Base-by-base conservation (phyloP, 768 basidiomycete species). In the Russula emetica region DNA sequence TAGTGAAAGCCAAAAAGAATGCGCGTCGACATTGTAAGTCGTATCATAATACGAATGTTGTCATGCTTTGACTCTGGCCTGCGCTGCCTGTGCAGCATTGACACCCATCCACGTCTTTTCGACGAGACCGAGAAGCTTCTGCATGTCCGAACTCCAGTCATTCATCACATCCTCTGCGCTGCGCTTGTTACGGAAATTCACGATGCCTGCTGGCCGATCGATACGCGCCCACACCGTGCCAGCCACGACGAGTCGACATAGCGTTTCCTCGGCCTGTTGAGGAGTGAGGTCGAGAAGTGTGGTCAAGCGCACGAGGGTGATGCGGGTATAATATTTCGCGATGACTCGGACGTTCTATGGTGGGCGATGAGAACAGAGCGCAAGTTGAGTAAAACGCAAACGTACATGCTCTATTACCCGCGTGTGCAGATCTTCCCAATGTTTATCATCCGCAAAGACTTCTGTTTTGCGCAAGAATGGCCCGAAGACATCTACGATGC, bases 61-160 rank as follows among this genome's bases (percentile, higher is more conserved):
- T 70, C 74, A 79, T 69, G 77, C 77, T 66, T 80, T 82, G 66
- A 78, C 77, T 64, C 85, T 80, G 55, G 88, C 85, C 69, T 90
- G 88, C 24, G 91, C 91, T 53, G 92, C 91, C 72, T 90, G 84
- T 13, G 92, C 91, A 38, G 92, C 91, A 68, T 93, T 93, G 83
- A 94, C 87, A 42, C 88, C 89, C 92, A 94, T 94, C 92, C 95
- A 97, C n/a, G 93, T 94, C 83, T 98, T 98, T 78, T 99, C 97
- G 16, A 94, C 91, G 47, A 97, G 76, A 20, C 89, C 84, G 64
- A 99, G 80, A 71, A 99, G 77, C 76, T 90, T 94, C 71, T 88
- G 90, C 83, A 99, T 93, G 71, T 98, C 95, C 24, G 87, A 90
- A 75, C 93, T 95, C 96, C 97, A 99, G 66, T 93, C 92, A 72